Conservation (phyloP, 805 yeast species). For the Candida adriatica region DNA sequence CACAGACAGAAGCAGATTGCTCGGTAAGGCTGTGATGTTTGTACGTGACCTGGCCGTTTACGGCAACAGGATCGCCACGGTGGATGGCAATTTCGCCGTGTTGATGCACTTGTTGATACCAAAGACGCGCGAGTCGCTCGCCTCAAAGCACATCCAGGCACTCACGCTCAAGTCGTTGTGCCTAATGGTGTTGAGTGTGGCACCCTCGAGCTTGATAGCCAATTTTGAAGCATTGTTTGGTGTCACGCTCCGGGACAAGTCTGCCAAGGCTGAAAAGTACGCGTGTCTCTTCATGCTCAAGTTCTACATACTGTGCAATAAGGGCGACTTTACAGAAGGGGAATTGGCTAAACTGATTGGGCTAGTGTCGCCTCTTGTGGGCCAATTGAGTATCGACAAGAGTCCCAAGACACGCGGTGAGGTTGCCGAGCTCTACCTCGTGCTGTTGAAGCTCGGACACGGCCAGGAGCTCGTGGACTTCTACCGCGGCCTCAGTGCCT, state of each 20-base stretch:
- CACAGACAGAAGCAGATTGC: constrained; percentile 15
- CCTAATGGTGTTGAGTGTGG: constrained; percentile 19
- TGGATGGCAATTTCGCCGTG: constrained; percentile 10
- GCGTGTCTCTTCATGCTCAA: constrained; percentile 21
- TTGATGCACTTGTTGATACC: constrained; percentile 18
- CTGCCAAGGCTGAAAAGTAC: constrained; percentile 18
- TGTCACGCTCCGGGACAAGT: constrained; percentile 10
- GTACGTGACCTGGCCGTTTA: constrained; percentile 19
- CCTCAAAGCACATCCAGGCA: constrained; percentile 9
- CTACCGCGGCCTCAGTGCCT: constrained; percentile 10
- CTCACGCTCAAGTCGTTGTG: constrained; percentile 20
- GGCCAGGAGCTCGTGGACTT: constrained; percentile 3
- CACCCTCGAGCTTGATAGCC: constrained; percentile 11
- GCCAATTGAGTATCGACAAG: constrained; percentile 12
- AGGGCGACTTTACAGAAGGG: constrained; percentile 4
- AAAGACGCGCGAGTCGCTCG: constrained; percentile 17
- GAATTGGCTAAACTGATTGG: constrained; percentile 3
- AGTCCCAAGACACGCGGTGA: constrained; percentile 18
- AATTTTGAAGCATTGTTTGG: constrained; percentile 16
- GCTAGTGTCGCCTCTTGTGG: constrained; percentile 6
- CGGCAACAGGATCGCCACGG: constrained; percentile 12
- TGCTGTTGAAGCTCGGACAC: constrained; percentile 5
- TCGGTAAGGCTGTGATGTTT: constrained; percentile 16
- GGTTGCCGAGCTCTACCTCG: constrained; percentile 14
- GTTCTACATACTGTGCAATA: constrained; percentile 14